Conservation (phyloP, 208 protist genomes). For the Crithidia fasciculata region DNA sequence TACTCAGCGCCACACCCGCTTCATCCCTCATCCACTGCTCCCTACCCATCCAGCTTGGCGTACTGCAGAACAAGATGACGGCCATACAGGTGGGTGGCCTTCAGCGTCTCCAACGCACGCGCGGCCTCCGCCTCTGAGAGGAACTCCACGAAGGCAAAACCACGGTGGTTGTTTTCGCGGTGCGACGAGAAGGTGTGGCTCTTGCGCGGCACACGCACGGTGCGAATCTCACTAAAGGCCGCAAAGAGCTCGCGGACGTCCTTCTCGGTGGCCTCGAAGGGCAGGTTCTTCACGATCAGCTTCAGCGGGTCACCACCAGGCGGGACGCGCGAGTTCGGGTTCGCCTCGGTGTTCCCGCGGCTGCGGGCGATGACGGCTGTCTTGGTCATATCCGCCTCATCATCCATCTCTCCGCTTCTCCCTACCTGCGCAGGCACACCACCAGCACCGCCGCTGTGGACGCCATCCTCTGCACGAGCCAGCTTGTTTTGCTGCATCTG, state of each 20-base stretch:
- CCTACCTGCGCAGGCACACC: not conserved
- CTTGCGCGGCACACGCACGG: conserved; percentile 97
- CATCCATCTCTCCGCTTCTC: conserved; percentile 27
- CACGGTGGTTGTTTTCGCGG: conserved; percentile 92
- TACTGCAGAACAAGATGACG: conserved; percentile 97
- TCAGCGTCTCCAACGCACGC: conserved; percentile 92
- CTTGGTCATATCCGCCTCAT: conserved; percentile 32
- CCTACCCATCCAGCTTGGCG: conserved; percentile 89
- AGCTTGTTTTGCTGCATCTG: conserved; percentile 38
- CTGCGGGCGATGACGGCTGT: conserved; percentile 34
- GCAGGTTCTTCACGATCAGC: conserved; percentile 97
- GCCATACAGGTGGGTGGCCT: conserved; percentile 97
- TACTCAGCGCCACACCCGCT: not conserved
- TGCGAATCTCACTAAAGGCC: conserved; percentile 96
- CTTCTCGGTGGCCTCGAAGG: conserved; percentile 97
- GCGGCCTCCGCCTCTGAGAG: conserved; percentile 95
- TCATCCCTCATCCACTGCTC: not conserved
- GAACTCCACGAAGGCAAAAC: conserved; percentile 99
- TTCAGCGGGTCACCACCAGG: conserved; percentile 90
- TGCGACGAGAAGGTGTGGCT: conserved; percentile 76
- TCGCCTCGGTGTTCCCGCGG: conserved; percentile 3
- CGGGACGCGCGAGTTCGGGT: conserved; percentile 44
- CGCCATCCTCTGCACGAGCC: conserved; percentile 14
- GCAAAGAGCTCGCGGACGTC: conserved; percentile 97
- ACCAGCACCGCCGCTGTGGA: not conserved